Conservation (phyloP, 208 protist genomes). For the Strigomonas culicis region DNA sequence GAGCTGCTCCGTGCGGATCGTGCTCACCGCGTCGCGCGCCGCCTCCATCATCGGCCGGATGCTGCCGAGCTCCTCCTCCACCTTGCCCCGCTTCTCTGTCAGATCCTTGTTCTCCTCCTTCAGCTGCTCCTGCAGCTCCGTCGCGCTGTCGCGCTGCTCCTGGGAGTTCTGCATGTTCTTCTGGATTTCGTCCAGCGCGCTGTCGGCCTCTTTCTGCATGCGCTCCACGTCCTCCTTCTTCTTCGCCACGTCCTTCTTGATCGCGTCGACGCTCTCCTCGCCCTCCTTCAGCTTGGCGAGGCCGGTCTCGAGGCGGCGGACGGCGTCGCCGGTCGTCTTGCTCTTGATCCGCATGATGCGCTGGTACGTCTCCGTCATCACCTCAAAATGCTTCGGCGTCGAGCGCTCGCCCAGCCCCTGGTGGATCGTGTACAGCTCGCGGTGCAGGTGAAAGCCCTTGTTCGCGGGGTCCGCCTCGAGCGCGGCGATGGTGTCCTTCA, state of each 20-base stretch:
- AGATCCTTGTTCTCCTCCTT: constrained; percentile 90
- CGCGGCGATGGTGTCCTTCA: constrained; percentile 67
- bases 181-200: constrained; percentile 93
- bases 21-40: constrained; percentile 92
- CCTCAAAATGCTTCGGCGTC: constrained; percentile 85
- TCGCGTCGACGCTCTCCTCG: constrained; percentile 86
- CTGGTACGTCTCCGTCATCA: constrained; percentile 84
- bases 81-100: constrained; percentile 59
- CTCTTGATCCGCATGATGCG: constrained; percentile 74
- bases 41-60: constrained; percentile 95
- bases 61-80: constrained; percentile 90
- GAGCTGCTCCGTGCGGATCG: constrained; percentile 92
- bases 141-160: constrained; percentile 89
- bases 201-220: constrained; percentile 94
- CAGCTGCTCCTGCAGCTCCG: constrained; percentile 82
- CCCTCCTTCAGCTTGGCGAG: constrained; percentile 95
- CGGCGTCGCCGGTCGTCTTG: constrained; percentile 61
- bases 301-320: constrained; percentile 85
- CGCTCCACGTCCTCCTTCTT: constrained; percentile 88
- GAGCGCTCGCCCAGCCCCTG: constrained; percentile 41
- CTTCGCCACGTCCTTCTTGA: constrained; percentile 80
- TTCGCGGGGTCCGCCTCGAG: constrained; percentile 58
- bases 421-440: constrained; percentile 87
- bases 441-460: constrained; percentile 79
- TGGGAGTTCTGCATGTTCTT: constrained; percentile 93